Evolutionary conservation across 2,329 filamentous ascomycete species (phyloP).

Genomic region (Xylariaceae sp.): DNA sequence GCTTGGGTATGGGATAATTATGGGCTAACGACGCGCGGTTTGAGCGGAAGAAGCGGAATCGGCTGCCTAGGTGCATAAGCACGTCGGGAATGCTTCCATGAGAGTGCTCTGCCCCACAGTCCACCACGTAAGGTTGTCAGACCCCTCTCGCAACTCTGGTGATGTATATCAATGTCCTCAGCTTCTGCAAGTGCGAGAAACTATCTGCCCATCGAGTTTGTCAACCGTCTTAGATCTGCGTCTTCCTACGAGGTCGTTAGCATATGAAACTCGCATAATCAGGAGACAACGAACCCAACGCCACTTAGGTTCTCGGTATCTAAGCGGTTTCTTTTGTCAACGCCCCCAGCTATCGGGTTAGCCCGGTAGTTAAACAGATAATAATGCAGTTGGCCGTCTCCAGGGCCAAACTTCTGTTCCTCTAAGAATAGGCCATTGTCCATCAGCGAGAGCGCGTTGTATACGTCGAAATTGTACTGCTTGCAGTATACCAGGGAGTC

Average conservation of each 20-base stretch:
- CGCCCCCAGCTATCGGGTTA: slow-evolving; percentile 80
- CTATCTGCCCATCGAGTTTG: neutral
- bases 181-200: too few relatives aligned
- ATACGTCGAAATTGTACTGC: slow-evolving; percentile 84
- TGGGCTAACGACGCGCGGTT: slow-evolving; percentile 1
- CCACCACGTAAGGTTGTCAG: neutral
- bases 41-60: slow-evolving; percentile 10
- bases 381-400: slow-evolving; percentile 93
- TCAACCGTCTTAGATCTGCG: slow-evolving; percentile 31
- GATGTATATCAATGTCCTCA: neutral
- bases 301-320: slow-evolving; percentile 81
- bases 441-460: slow-evolving; percentile 91
- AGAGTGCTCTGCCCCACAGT: neutral
- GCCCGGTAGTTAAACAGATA: slow-evolving; percentile 98
- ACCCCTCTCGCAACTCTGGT: neutral
- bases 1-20: slow-evolving; percentile 11
- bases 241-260: slow-evolving; percentile 34
- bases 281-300: slow-evolving; percentile 83
- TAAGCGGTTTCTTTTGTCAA: slow-evolving; percentile 76
- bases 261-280: slow-evolving; percentile 35
- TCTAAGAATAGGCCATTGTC: slow-evolving; percentile 94
- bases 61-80: slow-evolving; percentile 8
- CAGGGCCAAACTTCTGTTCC: slow-evolving; percentile 90
- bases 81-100: neutral
- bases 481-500: slow-evolving; percentile 90